These are phyloP conservation scores for Mucor saturninus DNA, from an alignment of 371 early-diverging fungal species.

Conservation along the genomic window DNA sequence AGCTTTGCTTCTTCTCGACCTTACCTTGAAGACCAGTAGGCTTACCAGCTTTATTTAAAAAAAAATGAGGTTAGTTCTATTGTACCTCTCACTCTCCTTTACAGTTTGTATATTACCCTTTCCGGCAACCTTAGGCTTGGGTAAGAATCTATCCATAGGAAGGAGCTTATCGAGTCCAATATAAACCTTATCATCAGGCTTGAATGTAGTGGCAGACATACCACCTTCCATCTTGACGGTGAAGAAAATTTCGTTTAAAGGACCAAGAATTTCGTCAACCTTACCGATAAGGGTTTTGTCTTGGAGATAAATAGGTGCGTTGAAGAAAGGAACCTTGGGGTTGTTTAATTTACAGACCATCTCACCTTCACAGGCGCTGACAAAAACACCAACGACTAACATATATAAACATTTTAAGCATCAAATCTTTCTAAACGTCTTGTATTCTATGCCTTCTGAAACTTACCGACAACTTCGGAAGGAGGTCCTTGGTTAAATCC, in stretches of 20 bases:
- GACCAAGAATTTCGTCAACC: constrained; percentile 98
- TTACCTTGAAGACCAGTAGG: constrained; percentile 53
- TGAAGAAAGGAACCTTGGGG: constrained; percentile 98
- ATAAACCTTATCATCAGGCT: constrained; percentile 87
- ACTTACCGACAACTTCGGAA: constrained; percentile 74
- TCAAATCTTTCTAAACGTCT: not conserved
- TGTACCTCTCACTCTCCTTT: not conserved
- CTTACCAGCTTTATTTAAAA: constrained; percentile 32
- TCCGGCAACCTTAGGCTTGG: constrained; percentile 84
- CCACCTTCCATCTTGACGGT: constrained; percentile 96
- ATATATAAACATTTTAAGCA: not conserved
- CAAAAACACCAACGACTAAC: constrained; percentile 86
- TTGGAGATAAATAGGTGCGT: constrained; percentile 96
- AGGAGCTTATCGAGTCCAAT: constrained; percentile 93
- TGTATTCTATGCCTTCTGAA: not conserved
- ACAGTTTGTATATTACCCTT: constrained; percentile 49
- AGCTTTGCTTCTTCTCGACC: constrained; percentile 58
- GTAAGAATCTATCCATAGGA: constrained; percentile 96
- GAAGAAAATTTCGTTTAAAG: constrained; percentile 95
- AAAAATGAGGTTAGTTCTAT: not conserved
- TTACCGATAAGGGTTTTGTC: constrained; percentile 98
- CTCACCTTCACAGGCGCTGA: constrained; percentile 97
- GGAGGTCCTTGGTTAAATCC: constrained; percentile 76
- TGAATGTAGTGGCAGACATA: constrained; percentile 89
- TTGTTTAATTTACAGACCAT: constrained; percentile 95